These are phyloP conservation scores for Discostella pseudostelligera DNA, from an alignment of 108 stramenopile species.

Conservation along the genomic window DNA sequence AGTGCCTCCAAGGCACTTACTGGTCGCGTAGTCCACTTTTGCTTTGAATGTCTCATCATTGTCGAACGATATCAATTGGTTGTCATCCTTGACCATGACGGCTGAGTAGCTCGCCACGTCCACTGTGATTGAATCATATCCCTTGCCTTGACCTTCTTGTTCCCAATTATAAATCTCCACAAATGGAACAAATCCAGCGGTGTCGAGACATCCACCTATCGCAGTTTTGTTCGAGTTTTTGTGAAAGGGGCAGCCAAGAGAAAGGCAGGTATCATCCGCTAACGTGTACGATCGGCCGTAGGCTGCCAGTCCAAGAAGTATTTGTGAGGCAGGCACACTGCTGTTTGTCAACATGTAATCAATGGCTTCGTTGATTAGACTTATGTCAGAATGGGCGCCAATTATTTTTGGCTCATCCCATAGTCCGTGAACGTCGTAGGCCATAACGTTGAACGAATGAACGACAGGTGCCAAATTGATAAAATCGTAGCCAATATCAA, in stretches of 20 bases:
- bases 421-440: constrained; percentile 43
- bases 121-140: constrained; percentile 41
- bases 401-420: constrained; percentile 40
- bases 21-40: constrained; percentile 43
- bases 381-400: constrained; percentile 46
- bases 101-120: constrained; percentile 23
- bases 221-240: constrained; percentile 40
- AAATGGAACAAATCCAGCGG: constrained; percentile 42
- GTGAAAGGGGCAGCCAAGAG: constrained; percentile 39
- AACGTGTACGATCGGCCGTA: constrained; percentile 48
- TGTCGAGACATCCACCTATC: constrained; percentile 43
- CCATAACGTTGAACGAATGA: constrained; percentile 52
- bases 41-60: constrained; percentile 40
- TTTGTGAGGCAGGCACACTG: constrained; percentile 41
- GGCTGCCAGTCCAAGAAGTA: constrained; percentile 46
- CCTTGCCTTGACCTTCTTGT: constrained; percentile 31
- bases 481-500: constrained; percentile 41
- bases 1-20: constrained; percentile 39
- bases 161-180: constrained; percentile 42
- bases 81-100: constrained; percentile 40
- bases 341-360: constrained; percentile 42
- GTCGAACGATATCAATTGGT: constrained; percentile 46
- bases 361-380: constrained; percentile 32
- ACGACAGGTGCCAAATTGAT: constrained; percentile 26
- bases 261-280: constrained; percentile 28